Percentiles rank a stretch among this genome's conserved stretches.
phyloP scores from a whole-genome alignment of 2,329 filamentous ascomycete genomes.

The Xylaria polymorpha region DNA sequence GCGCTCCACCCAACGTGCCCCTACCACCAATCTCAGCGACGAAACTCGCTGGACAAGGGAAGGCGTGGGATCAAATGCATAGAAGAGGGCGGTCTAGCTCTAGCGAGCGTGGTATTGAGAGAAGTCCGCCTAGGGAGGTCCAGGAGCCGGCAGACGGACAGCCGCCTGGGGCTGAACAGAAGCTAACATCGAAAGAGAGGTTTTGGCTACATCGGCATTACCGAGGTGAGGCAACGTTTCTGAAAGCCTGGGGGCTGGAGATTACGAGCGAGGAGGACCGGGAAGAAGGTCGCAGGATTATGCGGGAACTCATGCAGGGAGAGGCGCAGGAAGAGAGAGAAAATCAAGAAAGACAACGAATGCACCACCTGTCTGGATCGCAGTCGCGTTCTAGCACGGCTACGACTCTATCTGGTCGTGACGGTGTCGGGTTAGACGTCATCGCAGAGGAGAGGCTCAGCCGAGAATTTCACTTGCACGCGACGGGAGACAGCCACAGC shows the following conservation, averaged over 20 bases:
- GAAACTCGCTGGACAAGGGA: slow-evolving; percentile 28
- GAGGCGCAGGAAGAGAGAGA: slow-evolving; percentile 41
- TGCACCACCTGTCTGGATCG: slow-evolving; percentile 29
- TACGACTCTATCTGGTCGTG: slow-evolving; percentile 28
- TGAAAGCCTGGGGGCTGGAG: slow-evolving; percentile 46
- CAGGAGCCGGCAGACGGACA: slow-evolving; percentile 17
- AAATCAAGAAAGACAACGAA: slow-evolving; percentile 28
- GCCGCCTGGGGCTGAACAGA: slow-evolving; percentile 24
- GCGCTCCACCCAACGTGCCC: slow-evolving; percentile 40
- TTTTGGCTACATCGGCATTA: slow-evolving; percentile 48
- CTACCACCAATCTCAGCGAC: slow-evolving; percentile 38
- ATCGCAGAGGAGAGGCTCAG: slow-evolving; percentile 42
- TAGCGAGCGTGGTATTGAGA: slow-evolving; percentile 24
- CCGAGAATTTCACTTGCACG: slow-evolving; percentile 28
- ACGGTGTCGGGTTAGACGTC: slow-evolving; percentile 34
- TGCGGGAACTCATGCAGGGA: slow-evolving; percentile 45
- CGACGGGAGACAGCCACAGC: slow-evolving; percentile 14
- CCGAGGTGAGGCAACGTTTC: slow-evolving; percentile 46
- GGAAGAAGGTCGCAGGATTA: slow-evolving; percentile 41
- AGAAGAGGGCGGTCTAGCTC: slow-evolving; percentile 23
- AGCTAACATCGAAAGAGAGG: slow-evolving; percentile 43
- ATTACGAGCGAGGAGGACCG: slow-evolving; percentile 45
- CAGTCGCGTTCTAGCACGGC: slow-evolving; percentile 30
- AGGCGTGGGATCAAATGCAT: slow-evolving; percentile 27
- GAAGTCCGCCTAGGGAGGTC: slow-evolving; percentile 20